Evolutionary conservation across 306 rosid species (phyloP), one percentile per base, ranked within the genome.

Genomic region (Sophora flavescens): DNA sequence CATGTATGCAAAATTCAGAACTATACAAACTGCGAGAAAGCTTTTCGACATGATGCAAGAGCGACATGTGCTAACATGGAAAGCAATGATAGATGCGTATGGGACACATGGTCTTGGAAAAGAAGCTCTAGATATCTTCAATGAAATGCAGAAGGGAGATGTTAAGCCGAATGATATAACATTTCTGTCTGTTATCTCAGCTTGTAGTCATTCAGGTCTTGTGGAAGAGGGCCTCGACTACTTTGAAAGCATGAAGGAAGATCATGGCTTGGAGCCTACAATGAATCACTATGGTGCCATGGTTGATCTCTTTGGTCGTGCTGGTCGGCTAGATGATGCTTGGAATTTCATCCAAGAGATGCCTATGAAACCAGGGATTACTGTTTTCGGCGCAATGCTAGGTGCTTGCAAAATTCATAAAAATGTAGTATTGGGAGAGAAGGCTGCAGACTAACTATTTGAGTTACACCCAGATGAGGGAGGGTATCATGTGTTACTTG

Each of bases 241-340:
- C 71, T 94, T 90, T 44, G 84, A 74, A 59, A 86, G 80, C 86
- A 89, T 94, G 98, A 88, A 88, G 77, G 63, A 82, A 36, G 85
- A 79, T 16, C 89, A 89, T 30, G 85, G 91, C 44, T 75, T 94
- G 75, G 89, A 82, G 75, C 98, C 97, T 68, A 63, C 85, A 5
- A 90, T 94, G 95, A 96, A 91, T 80, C 98, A 94, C 83, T 91
- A 94, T 2, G 89, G 98, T 9, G 95, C 96, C 60, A 84, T 94
- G 89, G 96, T 85, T 59, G 97, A 94, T 84, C 95, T 90, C 54
- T 93, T 91, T 17, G 97, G 97, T 73, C 90, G 97, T 79, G 91
- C 97, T 8, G 97, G 95, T n/a, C 77, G 63, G 64, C 83, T 94
- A 45, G 15, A 84, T 3, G 87, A 87, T 68, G 98, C 98, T 42